Evolutionary conservation across 805 yeast genomes (phyloP).

Genomic region (Kodamaea neixiangensis): DNA sequence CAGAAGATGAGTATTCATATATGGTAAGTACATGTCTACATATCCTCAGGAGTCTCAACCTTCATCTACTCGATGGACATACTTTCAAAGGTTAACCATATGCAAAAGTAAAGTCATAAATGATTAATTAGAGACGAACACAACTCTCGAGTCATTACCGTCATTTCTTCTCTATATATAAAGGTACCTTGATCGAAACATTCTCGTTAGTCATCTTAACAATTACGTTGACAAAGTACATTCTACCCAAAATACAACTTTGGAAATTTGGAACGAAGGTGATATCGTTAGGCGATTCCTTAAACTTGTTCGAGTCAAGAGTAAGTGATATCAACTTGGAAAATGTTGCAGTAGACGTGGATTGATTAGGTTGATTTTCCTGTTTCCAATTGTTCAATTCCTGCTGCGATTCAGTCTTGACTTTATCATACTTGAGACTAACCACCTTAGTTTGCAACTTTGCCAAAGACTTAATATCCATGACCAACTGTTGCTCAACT

Average conservation of each 20-base stretch:
- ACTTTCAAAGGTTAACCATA: too few relatives aligned
- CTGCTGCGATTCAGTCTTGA: conserved; percentile 4
- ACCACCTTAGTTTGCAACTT: conserved; percentile 24
- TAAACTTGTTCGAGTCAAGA: conserved; percentile 15
- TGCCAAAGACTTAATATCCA: conserved; percentile 30
- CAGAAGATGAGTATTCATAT: too few relatives aligned
- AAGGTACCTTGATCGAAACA: conserved; percentile 21
- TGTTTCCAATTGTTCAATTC: conserved; percentile 9
- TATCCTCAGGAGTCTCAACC: too few relatives aligned
- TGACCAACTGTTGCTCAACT: conserved; percentile 20
- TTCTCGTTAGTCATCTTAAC: conserved; percentile 23
- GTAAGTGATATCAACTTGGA: conserved; percentile 8
- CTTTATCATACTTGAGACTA: conserved; percentile 18
- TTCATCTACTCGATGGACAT: too few relatives aligned
- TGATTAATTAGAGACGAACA: too few relatives aligned
- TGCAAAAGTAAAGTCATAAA: too few relatives aligned
- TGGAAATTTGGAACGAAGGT: conserved; percentile 30
- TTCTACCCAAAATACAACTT: conserved; percentile 30
- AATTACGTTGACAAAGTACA: conserved; percentile 23
- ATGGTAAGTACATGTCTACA: too few relatives aligned
- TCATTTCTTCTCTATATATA: conserved; percentile 15
- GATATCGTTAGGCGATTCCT: conserved; percentile 15
- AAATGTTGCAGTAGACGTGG: neutral
- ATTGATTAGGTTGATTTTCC: neutral
- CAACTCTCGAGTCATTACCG: too few relatives aligned